Evolutionary conservation across 352 stramenopile genomes (phyloP), one percentile per base, ranked within the genome.

Genomic region (Globisporangium spiculum): DNA sequence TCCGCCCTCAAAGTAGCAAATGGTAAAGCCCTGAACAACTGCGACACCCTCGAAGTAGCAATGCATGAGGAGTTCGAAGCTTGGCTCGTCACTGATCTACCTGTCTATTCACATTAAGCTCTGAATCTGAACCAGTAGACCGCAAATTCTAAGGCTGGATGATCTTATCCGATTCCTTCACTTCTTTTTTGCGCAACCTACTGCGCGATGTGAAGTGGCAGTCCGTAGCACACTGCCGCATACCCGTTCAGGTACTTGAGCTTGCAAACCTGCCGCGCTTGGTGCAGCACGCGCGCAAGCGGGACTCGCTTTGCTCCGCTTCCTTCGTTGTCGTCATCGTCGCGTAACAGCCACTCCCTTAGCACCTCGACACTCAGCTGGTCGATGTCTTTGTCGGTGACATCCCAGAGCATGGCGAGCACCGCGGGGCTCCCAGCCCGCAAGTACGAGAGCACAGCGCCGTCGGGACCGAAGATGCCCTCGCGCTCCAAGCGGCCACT

Each of bases 351-450:
- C 86, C 82, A 92, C 12, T 83, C 73, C 38, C 77, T 64, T 1
- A 96, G 65, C 27, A 96, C 74, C 1, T 78, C 69, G 41, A 84
- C 69, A 70, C 89, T 91, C 41, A 97, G 70, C n/a, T 97, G 83
- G 78, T 99, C 98, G 69, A 99, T 98, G 77, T 99, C 98, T 64
- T 90, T 86, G 75, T 99, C 98, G 27, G 97, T 99, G 18, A 99
- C 97, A 77, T 99, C 98, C 98, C 98, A 99, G 14, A 99, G 83
- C 88, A 99, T 99, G 18, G 93, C 97, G 24, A 99, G 82, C n/a
- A 99, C 97, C 5, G 89, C 96, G 0, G 94, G 92, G 50, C 93
- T 94, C 6, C 96, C 96, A 38, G 91, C 91, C 26, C 78, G 77
- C 18, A 99, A 75, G 75, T 99, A 99, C n/a, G 89, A 89, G 3